Evolutionary conservation across 345 rosid species (phyloP).

Genomic region (Populus ilicifolia): DNA sequence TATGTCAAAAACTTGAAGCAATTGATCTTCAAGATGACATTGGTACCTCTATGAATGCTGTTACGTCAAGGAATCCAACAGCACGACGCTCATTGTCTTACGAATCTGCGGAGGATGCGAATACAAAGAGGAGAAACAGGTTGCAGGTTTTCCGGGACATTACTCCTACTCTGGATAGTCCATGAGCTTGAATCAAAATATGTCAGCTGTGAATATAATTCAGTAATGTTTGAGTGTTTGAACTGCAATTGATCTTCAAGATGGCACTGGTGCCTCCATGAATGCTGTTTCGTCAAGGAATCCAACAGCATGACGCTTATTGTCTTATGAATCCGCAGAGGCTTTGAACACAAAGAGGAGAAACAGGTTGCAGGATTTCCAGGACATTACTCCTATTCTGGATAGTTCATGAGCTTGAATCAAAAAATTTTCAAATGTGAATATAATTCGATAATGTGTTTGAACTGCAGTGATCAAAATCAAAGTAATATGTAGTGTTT

Average conservation of each 20-base stretch:
- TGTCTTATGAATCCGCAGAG: slow-evolving; percentile 24
- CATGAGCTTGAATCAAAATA: slow-evolving; percentile 9
- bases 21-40: slow-evolving; percentile 20
- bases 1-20: slow-evolving; percentile 27
- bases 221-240: too few relatives aligned
- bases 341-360: slow-evolving; percentile 12
- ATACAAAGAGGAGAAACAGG: slow-evolving; percentile 27
- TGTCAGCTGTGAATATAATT: too few relatives aligned
- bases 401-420: slow-evolving; percentile 26
- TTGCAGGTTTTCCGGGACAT: slow-evolving; percentile 57
- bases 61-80: slow-evolving; percentile 13
- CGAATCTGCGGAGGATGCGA: slow-evolving; percentile 9
- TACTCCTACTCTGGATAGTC: slow-evolving; percentile 41
- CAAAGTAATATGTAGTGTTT: too few relatives aligned
- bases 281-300: slow-evolving; percentile 12
- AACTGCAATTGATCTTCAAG: slow-evolving; percentile 19
- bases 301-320: slow-evolving; percentile 22
- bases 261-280: slow-evolving; percentile 8
- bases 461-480: too few relatives aligned
- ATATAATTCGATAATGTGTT: too few relatives aligned
- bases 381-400: slow-evolving; percentile 44
- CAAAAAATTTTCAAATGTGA: too few relatives aligned
- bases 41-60: slow-evolving; percentile 2
- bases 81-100: slow-evolving; percentile 34
- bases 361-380: slow-evolving; percentile 50